phyloP scores from a whole-genome alignment of 805 yeast genomes.

The Tetrapisispora fleetii region DNA sequence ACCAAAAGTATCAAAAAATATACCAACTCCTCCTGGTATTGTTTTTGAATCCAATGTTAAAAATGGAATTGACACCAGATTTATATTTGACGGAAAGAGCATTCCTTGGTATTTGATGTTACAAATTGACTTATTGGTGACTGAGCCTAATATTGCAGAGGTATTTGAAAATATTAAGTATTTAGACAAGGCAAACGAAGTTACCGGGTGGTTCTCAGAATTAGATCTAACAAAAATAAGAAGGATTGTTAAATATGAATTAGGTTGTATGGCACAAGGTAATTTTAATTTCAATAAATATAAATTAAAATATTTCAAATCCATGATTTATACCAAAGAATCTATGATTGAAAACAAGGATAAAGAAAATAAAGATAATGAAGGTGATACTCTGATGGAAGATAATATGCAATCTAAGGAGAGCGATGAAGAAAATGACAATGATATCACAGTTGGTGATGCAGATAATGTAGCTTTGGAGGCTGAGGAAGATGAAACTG shows the following conservation, averaged over 20 bases:
- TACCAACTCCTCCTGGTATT: slow-evolving; percentile 24
- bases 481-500: slow-evolving; percentile 26
- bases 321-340: slow-evolving; percentile 36
- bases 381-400: slow-evolving; percentile 2
- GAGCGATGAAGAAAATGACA: slow-evolving; percentile 18
- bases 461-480: slow-evolving; percentile 24
- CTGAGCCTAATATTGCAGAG: slow-evolving; percentile 45
- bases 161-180: slow-evolving; percentile 39
- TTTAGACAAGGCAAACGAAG: slow-evolving; percentile 35
- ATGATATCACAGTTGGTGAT: slow-evolving; percentile 26
- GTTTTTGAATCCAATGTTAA: slow-evolving; percentile 27
- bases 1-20: slow-evolving; percentile 22
- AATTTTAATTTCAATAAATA: slow-evolving; percentile 35
- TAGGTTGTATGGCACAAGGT: slow-evolving; percentile 47
- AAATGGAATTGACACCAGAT: slow-evolving; percentile 34
- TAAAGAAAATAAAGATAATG: slow-evolving; percentile 13
- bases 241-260: slow-evolving; percentile 60
- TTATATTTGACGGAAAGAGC: slow-evolving; percentile 62
- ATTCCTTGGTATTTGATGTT: slow-evolving; percentile 62
- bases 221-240: slow-evolving; percentile 56
- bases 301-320: slow-evolving; percentile 31
- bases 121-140: slow-evolving; percentile 71
- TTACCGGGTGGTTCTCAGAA: slow-evolving; percentile 66
- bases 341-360: slow-evolving; percentile 23
- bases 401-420: slow-evolving; percentile 9